Percentiles rank a stretch among this genome's conserved stretches.
These are phyloP conservation scores for Smittium culicis DNA, from an alignment of 371 early-diverging fungal species.

Conservation along the genomic window DNA sequence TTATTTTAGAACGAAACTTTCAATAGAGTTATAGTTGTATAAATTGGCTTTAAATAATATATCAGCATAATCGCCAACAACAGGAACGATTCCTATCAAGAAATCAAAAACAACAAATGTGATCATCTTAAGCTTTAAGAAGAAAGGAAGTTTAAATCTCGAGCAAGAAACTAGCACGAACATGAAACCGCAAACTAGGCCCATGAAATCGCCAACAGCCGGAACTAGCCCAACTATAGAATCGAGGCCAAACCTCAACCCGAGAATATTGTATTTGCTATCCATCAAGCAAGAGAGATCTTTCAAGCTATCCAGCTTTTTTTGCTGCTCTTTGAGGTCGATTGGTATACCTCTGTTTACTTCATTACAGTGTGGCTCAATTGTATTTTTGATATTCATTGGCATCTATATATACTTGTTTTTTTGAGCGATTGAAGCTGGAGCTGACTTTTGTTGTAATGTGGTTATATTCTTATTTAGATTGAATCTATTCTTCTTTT, in stretches of 20 bases:
- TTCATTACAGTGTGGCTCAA: too few species aligned
- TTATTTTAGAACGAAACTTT: slow-evolving; percentile 40
- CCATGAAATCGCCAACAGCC: slow-evolving; percentile 26
- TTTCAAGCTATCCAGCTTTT: slow-evolving; percentile 16
- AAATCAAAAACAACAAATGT: slow-evolving; percentile 26
- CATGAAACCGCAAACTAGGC: slow-evolving; percentile 16
- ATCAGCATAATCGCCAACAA: slow-evolving; percentile 28
- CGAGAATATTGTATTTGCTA: slow-evolving; percentile 17
- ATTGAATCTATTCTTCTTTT: too few species aligned
- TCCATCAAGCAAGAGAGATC: slow-evolving; percentile 17
- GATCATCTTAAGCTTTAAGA: slow-evolving; percentile 20
- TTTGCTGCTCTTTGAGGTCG: too few species aligned
- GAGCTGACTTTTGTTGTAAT: too few species aligned
- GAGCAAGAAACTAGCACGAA: slow-evolving; percentile 16
- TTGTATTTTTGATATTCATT: too few species aligned
- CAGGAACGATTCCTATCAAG: slow-evolving; percentile 23
- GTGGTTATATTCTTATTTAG: too few species aligned
- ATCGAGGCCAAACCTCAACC: slow-evolving; percentile 25
- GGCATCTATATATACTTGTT: too few species aligned
- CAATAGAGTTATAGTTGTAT: slow-evolving; percentile 22
- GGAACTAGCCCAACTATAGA: slow-evolving; percentile 27
- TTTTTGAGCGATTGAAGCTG: too few species aligned
- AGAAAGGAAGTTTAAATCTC: slow-evolving; percentile 19
- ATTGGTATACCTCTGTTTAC: too few species aligned
- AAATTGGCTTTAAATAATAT: slow-evolving; percentile 27